Evolutionary conservation across 768 basidiomycete genomes (phyloP).

Genomic region (Albatrellus ellisii): DNA sequence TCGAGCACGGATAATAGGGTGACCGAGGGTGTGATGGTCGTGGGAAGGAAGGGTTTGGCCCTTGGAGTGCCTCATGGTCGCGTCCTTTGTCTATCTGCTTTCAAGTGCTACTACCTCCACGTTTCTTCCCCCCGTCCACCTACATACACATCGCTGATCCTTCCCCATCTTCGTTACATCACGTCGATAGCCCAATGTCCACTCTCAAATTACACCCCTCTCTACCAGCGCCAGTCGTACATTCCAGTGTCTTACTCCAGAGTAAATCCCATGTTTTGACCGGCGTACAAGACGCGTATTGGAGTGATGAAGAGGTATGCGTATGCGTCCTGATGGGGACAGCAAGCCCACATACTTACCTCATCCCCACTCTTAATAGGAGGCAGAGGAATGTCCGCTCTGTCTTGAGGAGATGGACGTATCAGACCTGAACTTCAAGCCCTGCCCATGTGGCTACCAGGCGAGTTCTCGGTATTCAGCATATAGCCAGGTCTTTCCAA

Average conservation of each 20-base stretch:
- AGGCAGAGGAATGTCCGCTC: constrained; percentile 94
- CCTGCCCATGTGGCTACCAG: constrained; percentile 98
- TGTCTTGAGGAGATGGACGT: constrained; percentile 99
- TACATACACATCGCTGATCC: not conserved
- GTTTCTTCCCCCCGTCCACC: not conserved
- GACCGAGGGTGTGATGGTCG: not conserved
- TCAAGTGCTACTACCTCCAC: not conserved
- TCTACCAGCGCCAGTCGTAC: constrained; percentile 61
- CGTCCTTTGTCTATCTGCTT: constrained; percentile 4
- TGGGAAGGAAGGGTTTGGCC: constrained; percentile 4
- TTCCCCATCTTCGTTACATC: constrained; percentile 1
- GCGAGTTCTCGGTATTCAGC: constrained; percentile 25
- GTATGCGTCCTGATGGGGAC: no score
- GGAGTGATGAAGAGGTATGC: constrained; percentile 84
- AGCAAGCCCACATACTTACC: not conserved
- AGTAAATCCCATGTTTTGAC: constrained; percentile 80
- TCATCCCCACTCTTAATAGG: constrained; percentile 33
- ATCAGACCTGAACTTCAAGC: constrained; percentile 98
- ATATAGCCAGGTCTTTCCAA: constrained; percentile 1
- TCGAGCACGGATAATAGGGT: not conserved
- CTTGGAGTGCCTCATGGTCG: constrained; percentile 13
- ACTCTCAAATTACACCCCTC: constrained; percentile 47
- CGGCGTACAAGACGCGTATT: constrained; percentile 92
- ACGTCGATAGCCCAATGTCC: constrained; percentile 25
- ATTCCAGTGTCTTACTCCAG: constrained; percentile 56